Conservation (phyloP, 495 filamentous ascomycete genomes). For the Annulohypoxylon maeteangense region DNA sequence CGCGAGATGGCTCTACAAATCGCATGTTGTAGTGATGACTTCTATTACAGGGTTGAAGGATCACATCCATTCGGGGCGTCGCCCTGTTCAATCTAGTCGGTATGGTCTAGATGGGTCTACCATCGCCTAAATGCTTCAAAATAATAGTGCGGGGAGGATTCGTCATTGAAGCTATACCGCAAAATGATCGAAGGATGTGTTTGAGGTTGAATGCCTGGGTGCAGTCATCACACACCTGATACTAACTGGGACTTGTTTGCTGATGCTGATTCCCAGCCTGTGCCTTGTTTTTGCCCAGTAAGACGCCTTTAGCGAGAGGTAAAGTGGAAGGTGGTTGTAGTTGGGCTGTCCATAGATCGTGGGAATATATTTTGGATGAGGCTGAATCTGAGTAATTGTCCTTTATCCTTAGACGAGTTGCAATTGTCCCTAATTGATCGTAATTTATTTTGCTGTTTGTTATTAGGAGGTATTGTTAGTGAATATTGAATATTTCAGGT, state of each 20-base stretch:
- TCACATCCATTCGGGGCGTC: slow-evolving; percentile 6
- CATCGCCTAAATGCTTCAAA: slow-evolving; percentile 22
- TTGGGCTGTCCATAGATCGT: not conserved
- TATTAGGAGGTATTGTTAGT: not conserved
- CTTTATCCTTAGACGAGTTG: not conserved
- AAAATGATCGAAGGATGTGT: slow-evolving; percentile 26
- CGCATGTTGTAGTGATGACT: slow-evolving; percentile 4
- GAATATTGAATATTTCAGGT: not conserved
- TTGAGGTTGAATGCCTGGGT: slow-evolving; percentile 24
- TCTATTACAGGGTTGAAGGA: slow-evolving; percentile 33
- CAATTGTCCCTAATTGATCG: not conserved
- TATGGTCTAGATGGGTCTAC: slow-evolving; percentile 1
- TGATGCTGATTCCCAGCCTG: not conserved
- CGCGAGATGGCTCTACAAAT: not conserved
- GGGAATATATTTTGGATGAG: not conserved
- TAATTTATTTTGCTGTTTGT: not conserved
- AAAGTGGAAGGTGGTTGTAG: not conserved
- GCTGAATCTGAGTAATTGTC: not conserved
- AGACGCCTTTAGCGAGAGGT: not conserved
- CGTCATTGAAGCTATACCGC: not conserved
- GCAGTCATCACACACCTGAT: not conserved
- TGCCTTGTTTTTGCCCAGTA: not conserved
- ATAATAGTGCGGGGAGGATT: slow-evolving; percentile 4
- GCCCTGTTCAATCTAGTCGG: not conserved
- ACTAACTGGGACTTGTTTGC: not conserved